These are phyloP conservation scores for Phytophthora sansomeana DNA, from an alignment of 352 stramenopile genomes.

Conservation along the genomic window DNA sequence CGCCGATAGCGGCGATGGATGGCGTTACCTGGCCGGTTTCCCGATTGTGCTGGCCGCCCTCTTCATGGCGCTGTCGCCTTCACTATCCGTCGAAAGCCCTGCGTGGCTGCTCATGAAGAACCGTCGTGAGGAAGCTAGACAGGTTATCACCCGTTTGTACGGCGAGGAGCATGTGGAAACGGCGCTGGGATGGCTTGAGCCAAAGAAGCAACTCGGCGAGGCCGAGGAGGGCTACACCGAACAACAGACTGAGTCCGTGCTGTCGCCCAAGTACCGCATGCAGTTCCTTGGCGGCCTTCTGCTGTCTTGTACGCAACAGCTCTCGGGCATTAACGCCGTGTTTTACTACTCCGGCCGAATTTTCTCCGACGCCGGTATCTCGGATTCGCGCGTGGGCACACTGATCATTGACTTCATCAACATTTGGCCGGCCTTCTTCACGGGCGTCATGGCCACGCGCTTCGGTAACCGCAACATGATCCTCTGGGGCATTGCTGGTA, in stretches of 20 bases:
- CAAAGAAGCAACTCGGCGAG: conserved; percentile 3
- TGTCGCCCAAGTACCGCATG: conserved; percentile 16
- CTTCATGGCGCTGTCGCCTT: conserved; percentile 41
- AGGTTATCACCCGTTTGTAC: conserved; percentile 21
- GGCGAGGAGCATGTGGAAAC: conserved; percentile 21
- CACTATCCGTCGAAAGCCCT: conserved; percentile 49
- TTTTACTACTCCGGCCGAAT: conserved; percentile 31
- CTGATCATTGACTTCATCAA: conserved; percentile 37
- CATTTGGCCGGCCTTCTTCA: conserved; percentile 35
- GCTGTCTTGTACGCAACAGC: conserved; percentile 19
- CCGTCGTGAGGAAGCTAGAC: conserved; percentile 7
- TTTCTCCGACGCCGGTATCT: conserved; percentile 28
- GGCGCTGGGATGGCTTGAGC: conserved; percentile 12
- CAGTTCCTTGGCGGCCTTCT: conserved; percentile 20
- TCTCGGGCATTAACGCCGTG: conserved; percentile 33
- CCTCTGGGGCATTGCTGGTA: conserved; percentile 19
- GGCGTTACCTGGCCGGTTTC: conserved; percentile 54
- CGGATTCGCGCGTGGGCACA: conserved; percentile 28
- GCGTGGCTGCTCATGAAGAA: conserved; percentile 32
- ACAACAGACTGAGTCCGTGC: not conserved
- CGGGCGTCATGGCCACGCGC: conserved; percentile 15
- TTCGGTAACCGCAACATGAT: conserved; percentile 33
- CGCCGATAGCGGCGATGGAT: conserved; percentile 33
- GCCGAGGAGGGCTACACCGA: not conserved
- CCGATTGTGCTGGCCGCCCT: conserved; percentile 45